Base-by-base conservation (phyloP, 352 stramenopile species). In the Pilasporangium apinafurcum region DNA sequence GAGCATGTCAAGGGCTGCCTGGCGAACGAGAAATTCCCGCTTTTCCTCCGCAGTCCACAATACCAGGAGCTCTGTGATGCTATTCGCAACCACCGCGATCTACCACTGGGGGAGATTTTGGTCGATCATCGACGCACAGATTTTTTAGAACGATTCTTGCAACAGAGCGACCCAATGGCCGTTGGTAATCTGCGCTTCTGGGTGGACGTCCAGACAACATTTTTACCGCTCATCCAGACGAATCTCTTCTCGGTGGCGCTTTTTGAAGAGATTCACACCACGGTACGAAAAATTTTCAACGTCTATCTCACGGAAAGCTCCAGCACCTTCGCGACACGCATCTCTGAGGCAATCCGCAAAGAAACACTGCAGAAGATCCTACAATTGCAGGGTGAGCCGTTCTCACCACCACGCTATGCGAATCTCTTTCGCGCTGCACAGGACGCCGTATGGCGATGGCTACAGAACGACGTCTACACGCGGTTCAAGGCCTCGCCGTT, bases 171-270 rank as follows among this genome's bases (percentile, higher is more conserved):
- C 6, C 53, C 64, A 0, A 28, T 37, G 4, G 42, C 56, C 20
- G 51, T 83, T 24, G 67, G 67, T 38, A 90, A 86, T 29, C 40
- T 87, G 39, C 64, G 56, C 39, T 86, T 90, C 50, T 90, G 74
- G 74, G 61, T 86, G 35, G 62, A 87, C 10, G 77, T 90, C 9
- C 77, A 90, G 44, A 87, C 77, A 10, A 34, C 48, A 7, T 90
- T 90, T 30, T 44, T 87, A 32, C 74, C 77, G 13, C 50, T 90
- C 17, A 70, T 90, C 30, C 65, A 83, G 59, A 73, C 65, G 6
- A 71, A 54, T 3, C 28, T 67, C 27, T 76, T 87, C 51, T 87
- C 77, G 0, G 57, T 86, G n/a, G 62, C 73, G 30, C 67, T 82
- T 10, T 87, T 90, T 44, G 75, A 87, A 32, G 65, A 86, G 48